Evolutionary conservation across 257 asterid genomes (phyloP).

Genomic region (Nicotiana noctiflora): DNA sequence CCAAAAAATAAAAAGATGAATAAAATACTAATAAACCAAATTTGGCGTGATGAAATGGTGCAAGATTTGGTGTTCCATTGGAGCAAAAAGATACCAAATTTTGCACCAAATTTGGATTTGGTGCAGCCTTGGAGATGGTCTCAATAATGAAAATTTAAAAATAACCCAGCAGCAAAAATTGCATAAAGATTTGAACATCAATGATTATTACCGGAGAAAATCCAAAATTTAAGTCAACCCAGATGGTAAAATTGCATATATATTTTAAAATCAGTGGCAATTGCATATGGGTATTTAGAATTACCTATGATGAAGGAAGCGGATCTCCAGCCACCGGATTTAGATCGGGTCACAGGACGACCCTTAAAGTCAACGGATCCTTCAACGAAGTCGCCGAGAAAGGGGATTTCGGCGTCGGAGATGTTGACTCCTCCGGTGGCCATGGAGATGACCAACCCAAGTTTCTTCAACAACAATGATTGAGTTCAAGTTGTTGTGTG

Average conservation of each 20-base stretch:
- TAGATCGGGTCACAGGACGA: conserved; percentile 21
- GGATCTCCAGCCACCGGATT: conserved; percentile 33
- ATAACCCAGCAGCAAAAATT: not conserved
- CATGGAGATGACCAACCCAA: not conserved
- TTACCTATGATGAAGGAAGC: conserved; percentile 33
- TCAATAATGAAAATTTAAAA: not conserved
- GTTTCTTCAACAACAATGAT: not conserved
- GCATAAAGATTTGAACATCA: not conserved
- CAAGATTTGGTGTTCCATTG: too few relatives aligned
- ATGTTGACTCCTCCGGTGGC: conserved; percentile 2
- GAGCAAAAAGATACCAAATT: too few relatives aligned
- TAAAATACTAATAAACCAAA: too few relatives aligned
- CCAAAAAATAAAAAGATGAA: too few relatives aligned
- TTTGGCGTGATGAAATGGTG: too few relatives aligned
- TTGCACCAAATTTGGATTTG: too few relatives aligned
- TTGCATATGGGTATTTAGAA: not conserved
- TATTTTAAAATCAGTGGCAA: not conserved
- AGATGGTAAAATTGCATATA: not conserved
- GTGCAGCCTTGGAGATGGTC: not conserved
- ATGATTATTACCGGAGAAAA: not conserved
- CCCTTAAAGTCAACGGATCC: conserved; percentile 26
- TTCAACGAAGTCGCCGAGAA: conserved; percentile 11
- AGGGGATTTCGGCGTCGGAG: conserved; percentile 18
- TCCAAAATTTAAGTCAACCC: not conserved
- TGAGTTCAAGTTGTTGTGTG: not conserved